These are phyloP conservation scores for Colletotrichum theobromicola DNA, from an alignment of 2,329 filamentous ascomycete genomes.

Conservation along the genomic window DNA sequence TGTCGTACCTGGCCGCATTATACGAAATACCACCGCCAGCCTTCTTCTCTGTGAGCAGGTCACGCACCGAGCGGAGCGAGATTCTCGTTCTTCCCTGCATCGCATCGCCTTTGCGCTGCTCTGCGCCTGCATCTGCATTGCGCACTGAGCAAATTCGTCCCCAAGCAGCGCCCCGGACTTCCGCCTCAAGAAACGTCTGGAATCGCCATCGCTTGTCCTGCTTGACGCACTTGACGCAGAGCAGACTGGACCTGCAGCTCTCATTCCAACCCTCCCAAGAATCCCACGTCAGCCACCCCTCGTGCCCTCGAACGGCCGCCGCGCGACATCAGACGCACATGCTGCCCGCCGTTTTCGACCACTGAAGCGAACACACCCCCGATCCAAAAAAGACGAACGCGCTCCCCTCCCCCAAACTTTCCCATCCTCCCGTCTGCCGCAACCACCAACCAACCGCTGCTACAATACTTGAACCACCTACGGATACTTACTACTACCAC, in stretches of 20 bases:
- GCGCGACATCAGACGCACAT: conserved; percentile 3
- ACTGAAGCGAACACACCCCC: not conserved
- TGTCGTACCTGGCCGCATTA: not conserved
- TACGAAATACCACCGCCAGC: not conserved
- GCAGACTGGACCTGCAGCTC: not conserved
- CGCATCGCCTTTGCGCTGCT: not conserved
- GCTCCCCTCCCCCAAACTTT: not conserved
- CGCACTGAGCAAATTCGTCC: not conserved
- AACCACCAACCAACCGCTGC: not conserved
- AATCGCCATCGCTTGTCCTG: not conserved
- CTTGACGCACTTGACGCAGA: too few species aligned
- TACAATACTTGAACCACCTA: not conserved
- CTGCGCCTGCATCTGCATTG: not conserved
- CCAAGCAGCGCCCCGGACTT: not conserved
- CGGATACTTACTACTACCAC: not conserved
- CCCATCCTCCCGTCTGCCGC: not conserved
- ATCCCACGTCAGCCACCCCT: conserved; percentile 7
- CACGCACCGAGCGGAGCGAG: not conserved
- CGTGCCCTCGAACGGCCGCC: not conserved
- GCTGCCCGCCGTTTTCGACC: conserved; percentile 5
- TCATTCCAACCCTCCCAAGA: not conserved
- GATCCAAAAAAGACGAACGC: conserved; percentile 2
- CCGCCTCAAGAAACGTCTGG: not conserved
- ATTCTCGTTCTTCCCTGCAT: not conserved
- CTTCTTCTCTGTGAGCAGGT: not conserved